phyloP scores from a whole-genome alignment of 2,329 filamentous ascomycete species.

The Ophiosphaerella narmari region DNA sequence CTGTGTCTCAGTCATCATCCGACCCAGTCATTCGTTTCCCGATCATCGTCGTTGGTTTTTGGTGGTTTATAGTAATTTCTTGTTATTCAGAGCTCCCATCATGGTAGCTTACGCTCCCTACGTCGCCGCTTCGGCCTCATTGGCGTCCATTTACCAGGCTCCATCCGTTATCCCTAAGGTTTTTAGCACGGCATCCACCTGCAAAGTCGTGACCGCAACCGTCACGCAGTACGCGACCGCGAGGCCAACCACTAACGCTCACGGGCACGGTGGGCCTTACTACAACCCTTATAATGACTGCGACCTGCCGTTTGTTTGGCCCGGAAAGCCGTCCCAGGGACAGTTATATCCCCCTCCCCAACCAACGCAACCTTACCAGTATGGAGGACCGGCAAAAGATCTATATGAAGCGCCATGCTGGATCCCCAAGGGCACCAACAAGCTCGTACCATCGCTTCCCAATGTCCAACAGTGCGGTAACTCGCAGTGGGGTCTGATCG shows the following conservation, averaged over 20 bases:
- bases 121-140: constrained; percentile 23
- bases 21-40: constrained; percentile 18
- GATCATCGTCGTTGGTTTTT: constrained; percentile 5
- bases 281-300: constrained; percentile 37
- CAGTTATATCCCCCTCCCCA: constrained; percentile 20
- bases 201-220: constrained; percentile 16
- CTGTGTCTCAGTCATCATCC: background rate
- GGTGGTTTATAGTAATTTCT: constrained; percentile 7
- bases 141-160: constrained; percentile 23
- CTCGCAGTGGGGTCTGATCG: constrained; percentile 34
- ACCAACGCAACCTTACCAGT: constrained; percentile 27
- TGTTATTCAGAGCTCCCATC: constrained; percentile 12
- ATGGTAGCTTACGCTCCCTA: constrained; percentile 39
- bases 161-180: constrained; percentile 9
- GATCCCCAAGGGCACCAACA: constrained; percentile 26
- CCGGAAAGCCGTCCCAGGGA: constrained; percentile 27
- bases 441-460: constrained; percentile 24
- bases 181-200: constrained; percentile 10
- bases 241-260: constrained; percentile 18
- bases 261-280: constrained; percentile 37
- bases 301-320: constrained; percentile 31
- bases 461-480: constrained; percentile 33
- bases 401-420: constrained; percentile 32
- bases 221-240: constrained; percentile 23
- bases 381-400: constrained; percentile 25